phyloP scores from a whole-genome alignment of 2,329 filamentous ascomycete species.

The Alternaria gaisen region DNA sequence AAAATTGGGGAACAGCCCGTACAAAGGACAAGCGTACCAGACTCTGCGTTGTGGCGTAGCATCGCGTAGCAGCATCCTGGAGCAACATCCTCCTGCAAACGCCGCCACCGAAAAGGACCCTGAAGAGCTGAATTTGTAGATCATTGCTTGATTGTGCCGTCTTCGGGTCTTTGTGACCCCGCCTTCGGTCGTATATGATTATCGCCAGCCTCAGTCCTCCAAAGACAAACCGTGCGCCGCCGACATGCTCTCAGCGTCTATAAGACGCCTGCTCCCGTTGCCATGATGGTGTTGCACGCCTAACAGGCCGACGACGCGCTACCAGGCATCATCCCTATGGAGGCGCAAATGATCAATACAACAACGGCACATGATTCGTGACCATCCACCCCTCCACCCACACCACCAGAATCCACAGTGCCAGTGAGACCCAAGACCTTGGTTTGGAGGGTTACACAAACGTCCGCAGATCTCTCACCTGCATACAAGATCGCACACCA shows the following conservation, averaged over 20 bases:
- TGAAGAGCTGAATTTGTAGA: constrained; percentile 29
- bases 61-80: constrained; percentile 25
- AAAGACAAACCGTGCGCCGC: neutral
- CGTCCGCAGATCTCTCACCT: constrained; percentile 18
- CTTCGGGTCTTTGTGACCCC: constrained; percentile 7
- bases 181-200: constrained; percentile 5
- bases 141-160: constrained; percentile 21
- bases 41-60: constrained; percentile 25
- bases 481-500: constrained; percentile 20
- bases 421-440: constrained; percentile 12
- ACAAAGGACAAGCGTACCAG: constrained; percentile 10
- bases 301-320: constrained; percentile 1
- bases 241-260: neutral
- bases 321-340: constrained; percentile 3
- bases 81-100: constrained; percentile 29
- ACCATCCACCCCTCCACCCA: neutral
- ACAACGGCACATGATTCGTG: constrained; percentile 14
- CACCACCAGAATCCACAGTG: constrained; percentile 10
- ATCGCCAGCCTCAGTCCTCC: neutral
- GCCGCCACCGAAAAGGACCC: constrained; percentile 23
- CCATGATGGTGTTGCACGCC: neutral
- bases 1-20: constrained; percentile 22
- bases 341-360: neutral
- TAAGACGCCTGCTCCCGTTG: neutral
- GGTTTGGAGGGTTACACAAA: constrained; percentile 13